Base-by-base conservation (phyloP, 345 rosid species). In the Aethionema arabicum region DNA sequence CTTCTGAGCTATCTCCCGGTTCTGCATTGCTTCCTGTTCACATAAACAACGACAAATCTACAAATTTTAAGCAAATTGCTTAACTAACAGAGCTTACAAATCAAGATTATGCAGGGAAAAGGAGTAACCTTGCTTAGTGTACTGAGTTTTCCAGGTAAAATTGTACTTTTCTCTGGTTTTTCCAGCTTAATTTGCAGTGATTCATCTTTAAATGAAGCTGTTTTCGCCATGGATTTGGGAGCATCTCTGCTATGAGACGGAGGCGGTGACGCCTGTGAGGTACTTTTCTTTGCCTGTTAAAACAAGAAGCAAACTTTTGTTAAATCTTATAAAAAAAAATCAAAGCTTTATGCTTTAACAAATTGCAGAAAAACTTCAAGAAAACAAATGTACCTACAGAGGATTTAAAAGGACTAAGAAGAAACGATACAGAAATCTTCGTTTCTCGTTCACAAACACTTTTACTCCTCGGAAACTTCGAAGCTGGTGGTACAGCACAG, bases 21-120 rank as follows among this genome's bases (percentile, higher is more conserved):
- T 98, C 69, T 81, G 96, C 65, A 85, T 78, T 42, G 95, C 96
- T 76, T 88, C 96, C 99, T 90, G 89, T 75, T 5, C 57, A 62
- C 27, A 44, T 52, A 64, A 31, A 47, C 12, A 14, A 4, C 42
- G 11, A 69, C 11, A 61, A 39, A 42, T 37, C 15, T 54, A n/a
- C 27, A 50, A 21, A 21, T 21, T n/a, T n/a, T n/a, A n/a, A n/a
- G 27, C 27, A 21, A 21, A 21, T 21, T 21, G 27, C 27, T 21
- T 21, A 21, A 21, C 27, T 21, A 21, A 21, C 27, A 21, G 27
- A 21, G 27, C 27, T 21, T 21, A 21, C 14, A 41, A 58, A 42
- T 31, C 32, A 11, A 59, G 52, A 42, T 32, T 6, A 27, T 21
- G 37, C n/a, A 49, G 11, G 50, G 41, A 2, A 40, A 51, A 29